Percentiles rank a stretch among this genome's conserved stretches.
Evolutionary conservation across 192 early-diverging fungal genomes (phyloP).

Genomic region (Backusella luteola): DNA sequence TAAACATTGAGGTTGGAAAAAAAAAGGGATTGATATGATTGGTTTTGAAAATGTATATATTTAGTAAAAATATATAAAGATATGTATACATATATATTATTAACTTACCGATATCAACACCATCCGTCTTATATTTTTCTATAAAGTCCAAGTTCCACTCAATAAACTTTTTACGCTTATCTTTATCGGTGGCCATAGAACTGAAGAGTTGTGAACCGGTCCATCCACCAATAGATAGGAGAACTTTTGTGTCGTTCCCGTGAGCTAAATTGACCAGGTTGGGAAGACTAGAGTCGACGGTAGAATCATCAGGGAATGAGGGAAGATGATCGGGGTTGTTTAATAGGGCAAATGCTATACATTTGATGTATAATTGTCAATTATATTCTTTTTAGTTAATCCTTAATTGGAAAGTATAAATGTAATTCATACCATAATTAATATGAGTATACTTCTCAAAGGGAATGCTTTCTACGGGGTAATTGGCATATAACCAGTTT

Average conservation of each 20-base stretch:
- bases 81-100: background rate
- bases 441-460: slow-evolving; percentile 39
- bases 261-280: slow-evolving; percentile 47
- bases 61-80: background rate
- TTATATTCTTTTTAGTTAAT: background rate
- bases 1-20: background rate
- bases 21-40: slow-evolving; percentile 16
- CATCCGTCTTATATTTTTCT: slow-evolving; percentile 55
- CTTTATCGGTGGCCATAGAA: slow-evolving; percentile 47
- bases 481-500: slow-evolving; percentile 43
- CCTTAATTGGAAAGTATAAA: background rate
- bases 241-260: slow-evolving; percentile 46
- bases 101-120: slow-evolving; percentile 55
- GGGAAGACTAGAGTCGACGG: slow-evolving; percentile 31
- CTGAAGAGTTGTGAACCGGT: slow-evolving; percentile 68
- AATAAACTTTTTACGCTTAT: slow-evolving; percentile 54
- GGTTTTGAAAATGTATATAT: background rate
- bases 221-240: slow-evolving; percentile 73
- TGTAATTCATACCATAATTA: slow-evolving; percentile 37
- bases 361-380: background rate
- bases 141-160: slow-evolving; percentile 56
- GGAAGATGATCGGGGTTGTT: slow-evolving; percentile 45
- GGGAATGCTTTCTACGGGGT: slow-evolving; percentile 22
- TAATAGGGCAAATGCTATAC: slow-evolving; percentile 48
- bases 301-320: slow-evolving; percentile 29